These are phyloP conservation scores for Pelargonium citronellum DNA, from an alignment of 441 rosid genomes.

Conservation along the genomic window DNA sequence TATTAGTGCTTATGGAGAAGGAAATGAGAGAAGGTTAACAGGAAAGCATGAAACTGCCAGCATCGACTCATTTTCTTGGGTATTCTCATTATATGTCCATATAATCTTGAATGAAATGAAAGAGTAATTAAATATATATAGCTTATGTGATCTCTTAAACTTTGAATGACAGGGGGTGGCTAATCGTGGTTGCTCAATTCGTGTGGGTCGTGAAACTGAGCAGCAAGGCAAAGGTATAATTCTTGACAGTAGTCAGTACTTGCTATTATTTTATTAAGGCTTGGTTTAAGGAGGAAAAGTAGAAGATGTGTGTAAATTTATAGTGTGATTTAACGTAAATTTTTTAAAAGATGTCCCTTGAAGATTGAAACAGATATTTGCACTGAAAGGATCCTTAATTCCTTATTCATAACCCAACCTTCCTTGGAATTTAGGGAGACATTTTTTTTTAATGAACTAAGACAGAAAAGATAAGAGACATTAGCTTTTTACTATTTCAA, in stretches of 20 bases:
- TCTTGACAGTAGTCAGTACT: background rate
- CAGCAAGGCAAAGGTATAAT: constrained; percentile 72
- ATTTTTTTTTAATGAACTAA: background rate
- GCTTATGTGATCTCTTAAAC: constrained; percentile 10
- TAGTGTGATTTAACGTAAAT: background rate
- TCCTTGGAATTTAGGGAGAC: background rate
- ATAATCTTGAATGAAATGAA: background rate
- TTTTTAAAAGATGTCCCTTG: background rate
- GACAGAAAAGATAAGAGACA: background rate
- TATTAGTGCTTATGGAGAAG: constrained; percentile 94
- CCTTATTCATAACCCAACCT: background rate
- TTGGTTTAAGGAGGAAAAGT: background rate
- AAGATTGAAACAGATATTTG: background rate
- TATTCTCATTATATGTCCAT: constrained; percentile 26
- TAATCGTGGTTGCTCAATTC: constrained; percentile 91
- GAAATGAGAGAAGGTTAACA: constrained; percentile 91
- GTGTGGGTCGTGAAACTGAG: constrained; percentile 98
- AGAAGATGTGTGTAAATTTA: background rate
- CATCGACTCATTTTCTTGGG: constrained; percentile 91
- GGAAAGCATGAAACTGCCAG: constrained; percentile 97
- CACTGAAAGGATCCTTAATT: no score
- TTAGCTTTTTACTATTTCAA: background rate
- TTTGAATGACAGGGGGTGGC: constrained; percentile 69
- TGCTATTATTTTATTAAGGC: background rate
- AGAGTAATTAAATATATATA: background rate